Percentiles rank a stretch among this genome's conserved stretches.
These are phyloP conservation scores for Hypoxylon sp. DNA, from an alignment of 2,329 filamentous ascomycete genomes.

Conservation along the genomic window DNA sequence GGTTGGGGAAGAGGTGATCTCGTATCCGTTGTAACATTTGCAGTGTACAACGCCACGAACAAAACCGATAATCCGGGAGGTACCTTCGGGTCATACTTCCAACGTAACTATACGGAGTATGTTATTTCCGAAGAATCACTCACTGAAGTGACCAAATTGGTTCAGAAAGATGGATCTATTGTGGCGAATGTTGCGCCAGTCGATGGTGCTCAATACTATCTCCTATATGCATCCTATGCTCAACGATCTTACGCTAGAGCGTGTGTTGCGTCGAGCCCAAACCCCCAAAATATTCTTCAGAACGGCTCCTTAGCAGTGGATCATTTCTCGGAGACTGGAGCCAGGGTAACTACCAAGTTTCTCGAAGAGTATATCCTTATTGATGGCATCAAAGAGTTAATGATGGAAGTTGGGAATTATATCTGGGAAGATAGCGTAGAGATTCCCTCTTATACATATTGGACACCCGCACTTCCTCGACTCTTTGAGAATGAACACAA, in stretches of 20 bases:
- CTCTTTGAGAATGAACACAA: background rate
- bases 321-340: background rate
- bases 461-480: background rate
- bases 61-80: background rate
- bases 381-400: conserved; percentile 1
- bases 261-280: background rate
- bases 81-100: background rate
- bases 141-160: background rate
- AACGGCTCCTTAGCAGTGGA: conserved; percentile 1
- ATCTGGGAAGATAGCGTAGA: conserved; percentile 1
- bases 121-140: background rate
- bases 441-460: background rate
- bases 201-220: background rate
- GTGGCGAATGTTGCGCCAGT: background rate
- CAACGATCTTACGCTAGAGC: background rate
- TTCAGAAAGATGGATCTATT: background rate
- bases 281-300: background rate
- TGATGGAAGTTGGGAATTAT: background rate
- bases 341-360: background rate
- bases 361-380: conserved; percentile 1
- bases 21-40: background rate
- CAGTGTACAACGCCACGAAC: background rate
- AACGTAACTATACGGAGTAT: background rate
- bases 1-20: background rate
- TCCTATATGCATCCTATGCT: background rate